Conservation (phyloP, 2,329 filamentous ascomycete species). For the Fusarium algeriense region DNA sequence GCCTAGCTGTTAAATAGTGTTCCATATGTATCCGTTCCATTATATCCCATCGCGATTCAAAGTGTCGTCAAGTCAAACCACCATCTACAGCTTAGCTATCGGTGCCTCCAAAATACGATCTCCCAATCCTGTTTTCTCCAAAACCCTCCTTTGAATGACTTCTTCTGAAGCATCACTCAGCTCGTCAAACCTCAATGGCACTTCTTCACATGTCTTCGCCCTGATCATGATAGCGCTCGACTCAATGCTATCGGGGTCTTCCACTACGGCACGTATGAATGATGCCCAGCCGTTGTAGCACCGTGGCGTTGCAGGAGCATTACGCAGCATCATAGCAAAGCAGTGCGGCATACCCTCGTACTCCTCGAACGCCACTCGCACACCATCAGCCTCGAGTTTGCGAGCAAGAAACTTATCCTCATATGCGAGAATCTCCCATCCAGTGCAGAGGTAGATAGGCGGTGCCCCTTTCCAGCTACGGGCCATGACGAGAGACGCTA, state of each 20-base stretch:
- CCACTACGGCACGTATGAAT: conserved; percentile 64
- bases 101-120: conserved; percentile 6
- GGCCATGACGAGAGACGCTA: conserved; percentile 72
- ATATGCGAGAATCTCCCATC: conserved; percentile 79
- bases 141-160: conserved; percentile 57
- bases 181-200: conserved; percentile 56
- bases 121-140: conserved; percentile 42
- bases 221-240: conserved; percentile 61
- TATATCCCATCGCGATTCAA: not conserved
- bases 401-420: conserved; percentile 72
- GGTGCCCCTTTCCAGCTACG: conserved; percentile 71
- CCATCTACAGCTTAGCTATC: conserved; percentile 49
- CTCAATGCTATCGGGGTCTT: conserved; percentile 50
- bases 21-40: not conserved
- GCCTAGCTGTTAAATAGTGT: not conserved
- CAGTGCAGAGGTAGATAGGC: conserved; percentile 76
- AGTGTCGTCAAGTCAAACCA: not conserved
- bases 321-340: conserved; percentile 70
- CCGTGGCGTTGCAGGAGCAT: conserved; percentile 58
- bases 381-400: conserved; percentile 67
- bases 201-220: conserved; percentile 65
- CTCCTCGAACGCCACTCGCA: conserved; percentile 74
- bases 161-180: conserved; percentile 60
- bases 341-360: conserved; percentile 86
- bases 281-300: conserved; percentile 68